A percentile compares a stretch with the other conserved stretches of the same genome.
These are phyloP conservation scores for Lotus japonicus DNA, from an alignment of 306 rosid species.

Conservation along the genomic window DNA sequence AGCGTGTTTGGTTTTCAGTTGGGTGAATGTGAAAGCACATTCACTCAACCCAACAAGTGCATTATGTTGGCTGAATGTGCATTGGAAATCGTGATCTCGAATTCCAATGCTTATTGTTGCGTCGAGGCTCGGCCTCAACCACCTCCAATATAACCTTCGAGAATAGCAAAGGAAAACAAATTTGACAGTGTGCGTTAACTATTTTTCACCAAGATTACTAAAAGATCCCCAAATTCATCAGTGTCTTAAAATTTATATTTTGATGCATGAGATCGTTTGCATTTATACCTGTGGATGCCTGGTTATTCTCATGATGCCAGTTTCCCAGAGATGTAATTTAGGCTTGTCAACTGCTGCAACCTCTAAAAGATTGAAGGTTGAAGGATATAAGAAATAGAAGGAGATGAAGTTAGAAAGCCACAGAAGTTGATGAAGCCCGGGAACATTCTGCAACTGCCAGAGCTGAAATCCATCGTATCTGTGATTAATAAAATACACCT, in stretches of 20 bases:
- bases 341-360: conserved; percentile 99
- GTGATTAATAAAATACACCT: conserved; percentile 95
- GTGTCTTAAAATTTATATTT: not conserved
- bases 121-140: too few species aligned
- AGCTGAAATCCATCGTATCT: conserved; percentile 88
- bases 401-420: conserved; percentile 82
- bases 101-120: too few species aligned
- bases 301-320: conserved; percentile 92
- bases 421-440: conserved; percentile 67
- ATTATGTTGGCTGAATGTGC: too few species aligned
- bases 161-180: too few species aligned
- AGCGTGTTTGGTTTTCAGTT: too few species aligned
- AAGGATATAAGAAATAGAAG: conserved; percentile 85
- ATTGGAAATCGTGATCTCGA: too few species aligned
- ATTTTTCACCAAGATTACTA: not conserved
- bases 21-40: too few species aligned
- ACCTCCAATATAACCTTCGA: too few species aligned
- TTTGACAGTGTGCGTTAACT: not conserved
- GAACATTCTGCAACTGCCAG: conserved; percentile 72
- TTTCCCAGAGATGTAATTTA: conserved; percentile 94
- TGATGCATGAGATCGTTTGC: not conserved
- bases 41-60: too few species aligned
- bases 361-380: conserved; percentile 90
- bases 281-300: conserved; percentile 89
- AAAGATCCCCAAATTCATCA: conserved; percentile 6